Evolutionary conservation across 805 yeast genomes (phyloP).

Genomic region (Kluyveromyces nonfermentans): DNA sequence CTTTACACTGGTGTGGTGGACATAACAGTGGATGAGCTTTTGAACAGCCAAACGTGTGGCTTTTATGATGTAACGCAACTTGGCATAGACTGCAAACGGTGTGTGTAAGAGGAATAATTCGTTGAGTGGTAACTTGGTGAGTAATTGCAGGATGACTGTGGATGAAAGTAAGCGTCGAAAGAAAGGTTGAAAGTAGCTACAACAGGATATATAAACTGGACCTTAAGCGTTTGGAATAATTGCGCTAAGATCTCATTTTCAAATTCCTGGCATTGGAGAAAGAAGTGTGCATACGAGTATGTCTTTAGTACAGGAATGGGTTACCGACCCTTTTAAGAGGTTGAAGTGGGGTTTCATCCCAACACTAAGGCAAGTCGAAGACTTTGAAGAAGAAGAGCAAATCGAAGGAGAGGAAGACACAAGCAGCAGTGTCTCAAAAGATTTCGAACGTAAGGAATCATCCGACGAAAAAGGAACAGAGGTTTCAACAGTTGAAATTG

Average conservation of each 20-base stretch:
- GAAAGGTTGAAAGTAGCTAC: too few relatives aligned
- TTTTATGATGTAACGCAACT: neutral
- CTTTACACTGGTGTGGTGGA: too few relatives aligned
- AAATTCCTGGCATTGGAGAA: too few relatives aligned
- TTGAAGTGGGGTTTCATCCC: constrained; percentile 30
- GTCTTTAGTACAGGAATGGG: constrained; percentile 11
- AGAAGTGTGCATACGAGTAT: neutral
- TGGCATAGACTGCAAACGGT: neutral
- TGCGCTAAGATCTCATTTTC: too few relatives aligned
- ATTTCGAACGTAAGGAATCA: neutral
- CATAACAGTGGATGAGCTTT: neutral
- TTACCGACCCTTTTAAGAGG: constrained; percentile 24
- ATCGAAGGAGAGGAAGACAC: neutral
- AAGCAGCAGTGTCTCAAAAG: neutral
- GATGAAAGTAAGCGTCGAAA: neutral
- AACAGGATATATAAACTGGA: too few relatives aligned
- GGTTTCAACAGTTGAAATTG: neutral
- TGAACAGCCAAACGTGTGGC: neutral
- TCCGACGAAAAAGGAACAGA: neutral
- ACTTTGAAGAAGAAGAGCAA: constrained; percentile 11
- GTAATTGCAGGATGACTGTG: neutral
- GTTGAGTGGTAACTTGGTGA: neutral
- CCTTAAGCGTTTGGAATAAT: too few relatives aligned
- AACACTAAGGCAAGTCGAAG: constrained; percentile 23
- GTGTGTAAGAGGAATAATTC: neutral